Evolutionary conservation across 805 yeast genomes (phyloP).

Genomic region (Lipomyces orientalis): DNA sequence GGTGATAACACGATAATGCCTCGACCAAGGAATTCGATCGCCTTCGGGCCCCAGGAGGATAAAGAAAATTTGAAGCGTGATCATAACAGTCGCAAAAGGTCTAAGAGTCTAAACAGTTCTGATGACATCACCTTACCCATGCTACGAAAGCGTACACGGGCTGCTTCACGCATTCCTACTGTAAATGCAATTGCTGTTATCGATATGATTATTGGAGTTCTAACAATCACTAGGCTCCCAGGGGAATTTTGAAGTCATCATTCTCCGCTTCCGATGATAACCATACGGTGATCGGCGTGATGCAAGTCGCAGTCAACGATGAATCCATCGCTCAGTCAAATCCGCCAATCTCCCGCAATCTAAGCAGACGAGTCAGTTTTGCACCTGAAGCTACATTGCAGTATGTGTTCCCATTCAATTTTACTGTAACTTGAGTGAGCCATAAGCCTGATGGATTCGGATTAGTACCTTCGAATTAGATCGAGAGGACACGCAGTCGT

Average conservation of each 20-base stretch:
- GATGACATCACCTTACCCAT: constrained; percentile 28
- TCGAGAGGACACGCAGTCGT: constrained; percentile 12
- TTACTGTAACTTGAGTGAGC: background rate
- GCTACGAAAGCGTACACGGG: constrained; percentile 13
- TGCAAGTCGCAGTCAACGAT: constrained; percentile 41
- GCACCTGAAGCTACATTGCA: constrained; percentile 50
- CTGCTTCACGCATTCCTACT: background rate
- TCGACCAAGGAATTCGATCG: constrained; percentile 25
- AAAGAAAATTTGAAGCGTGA: constrained; percentile 22
- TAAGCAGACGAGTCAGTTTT: constrained; percentile 69
- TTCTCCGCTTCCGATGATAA: constrained; percentile 38
- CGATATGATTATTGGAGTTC: background rate
- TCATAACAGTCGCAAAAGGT: constrained; percentile 16
- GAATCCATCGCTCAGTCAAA: constrained; percentile 29
- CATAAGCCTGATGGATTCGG: background rate
- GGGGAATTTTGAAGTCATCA: constrained; percentile 50
- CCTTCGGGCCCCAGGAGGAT: constrained; percentile 4
- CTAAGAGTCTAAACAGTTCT: constrained; percentile 32
- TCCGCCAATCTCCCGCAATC: constrained; percentile 24
- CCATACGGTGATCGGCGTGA: constrained; percentile 49
- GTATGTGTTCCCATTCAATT: constrained; percentile 11
- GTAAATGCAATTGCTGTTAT: background rate
- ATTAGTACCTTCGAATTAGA: constrained; percentile 32
- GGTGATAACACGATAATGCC: constrained; percentile 26
- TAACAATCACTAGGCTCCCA: constrained; percentile 39